Conservation (phyloP, 2,329 filamentous ascomycete species). For the Penicillium sp. region DNA sequence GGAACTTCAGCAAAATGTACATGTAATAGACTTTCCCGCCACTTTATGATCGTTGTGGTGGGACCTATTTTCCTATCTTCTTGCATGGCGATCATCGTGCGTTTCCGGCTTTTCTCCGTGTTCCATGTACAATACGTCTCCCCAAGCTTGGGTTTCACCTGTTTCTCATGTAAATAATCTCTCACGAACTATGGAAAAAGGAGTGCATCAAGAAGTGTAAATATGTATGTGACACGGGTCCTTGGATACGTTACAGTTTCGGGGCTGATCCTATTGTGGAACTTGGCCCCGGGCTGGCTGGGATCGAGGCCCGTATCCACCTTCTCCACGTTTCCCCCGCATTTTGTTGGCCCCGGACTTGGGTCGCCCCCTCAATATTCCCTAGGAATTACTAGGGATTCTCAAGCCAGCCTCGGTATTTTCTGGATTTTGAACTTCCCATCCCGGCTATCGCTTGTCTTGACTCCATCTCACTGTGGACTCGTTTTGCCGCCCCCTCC, state of each 20-base stretch:
- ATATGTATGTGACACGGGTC: background rate
- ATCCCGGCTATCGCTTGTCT: slow-evolving; percentile 16
- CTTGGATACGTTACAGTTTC: slow-evolving; percentile 9
- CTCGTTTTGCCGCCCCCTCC: background rate
- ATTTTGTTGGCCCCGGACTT: slow-evolving; percentile 12
- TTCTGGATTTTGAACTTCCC: slow-evolving; percentile 16
- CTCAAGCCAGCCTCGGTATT: slow-evolving; percentile 29
- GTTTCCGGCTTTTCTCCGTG: background rate
- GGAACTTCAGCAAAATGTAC: background rate
- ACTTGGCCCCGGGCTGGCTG: slow-evolving; percentile 2
- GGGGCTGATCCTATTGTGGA: slow-evolving; percentile 18
- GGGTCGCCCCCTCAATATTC: slow-evolving; percentile 7
- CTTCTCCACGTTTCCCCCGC: slow-evolving; percentile 27
- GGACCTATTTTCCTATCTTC: background rate
- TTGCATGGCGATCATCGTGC: background rate
- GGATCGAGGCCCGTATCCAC: slow-evolving; percentile 12
- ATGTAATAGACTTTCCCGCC: background rate
- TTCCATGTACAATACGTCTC: background rate
- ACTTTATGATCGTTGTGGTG: background rate
- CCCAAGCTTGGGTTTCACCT: background rate
- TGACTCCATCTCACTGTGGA: background rate
- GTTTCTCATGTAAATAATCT: background rate
- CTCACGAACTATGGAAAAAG: too few relatives aligned
- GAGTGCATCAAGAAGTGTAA: background rate
- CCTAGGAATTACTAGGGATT: slow-evolving; percentile 10